A percentile compares a stretch with the other conserved stretches of the same genome.
phyloP scores from a whole-genome alignment of 148 eudicot genomes.

The Rhododendron ovatum region DNA sequence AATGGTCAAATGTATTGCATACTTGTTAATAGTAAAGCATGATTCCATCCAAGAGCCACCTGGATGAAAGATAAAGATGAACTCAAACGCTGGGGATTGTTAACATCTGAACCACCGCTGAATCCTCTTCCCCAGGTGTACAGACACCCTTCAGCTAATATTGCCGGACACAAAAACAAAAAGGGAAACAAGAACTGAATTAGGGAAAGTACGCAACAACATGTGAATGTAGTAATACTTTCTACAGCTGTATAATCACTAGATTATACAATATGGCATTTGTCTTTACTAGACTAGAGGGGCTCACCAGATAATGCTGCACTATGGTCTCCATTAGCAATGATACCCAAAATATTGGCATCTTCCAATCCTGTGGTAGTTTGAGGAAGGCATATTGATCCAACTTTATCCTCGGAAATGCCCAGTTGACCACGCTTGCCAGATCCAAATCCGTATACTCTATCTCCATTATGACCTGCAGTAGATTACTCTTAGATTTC shows the following conservation, averaged over 20 bases:
- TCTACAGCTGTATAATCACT: not conserved
- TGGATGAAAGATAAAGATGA: slow-evolving; percentile 42
- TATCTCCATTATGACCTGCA: slow-evolving; percentile 35
- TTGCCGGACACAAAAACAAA: not conserved
- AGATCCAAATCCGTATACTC: slow-evolving; percentile 77
- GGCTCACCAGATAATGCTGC: slow-evolving; percentile 70
- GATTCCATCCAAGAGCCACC: slow-evolving; percentile 91
- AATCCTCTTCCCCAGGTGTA: slow-evolving; percentile 92
- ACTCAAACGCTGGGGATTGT: slow-evolving; percentile 34
- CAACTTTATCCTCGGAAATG: slow-evolving; percentile 49
- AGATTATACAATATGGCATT: not conserved
- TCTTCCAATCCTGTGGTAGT: slow-evolving; percentile 45
- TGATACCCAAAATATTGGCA: slow-evolving; percentile 32
- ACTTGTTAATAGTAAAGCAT: slow-evolving; percentile 74
- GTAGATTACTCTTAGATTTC: slow-evolving; percentile 1
- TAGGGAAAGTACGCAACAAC: not conserved
- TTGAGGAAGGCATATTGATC: slow-evolving; percentile 48
- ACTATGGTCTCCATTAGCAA: slow-evolving; percentile 96
- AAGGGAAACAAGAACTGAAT: not conserved
- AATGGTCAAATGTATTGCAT: slow-evolving; percentile 5
- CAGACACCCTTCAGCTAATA: slow-evolving; percentile 58
- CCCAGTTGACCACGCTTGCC: slow-evolving; percentile 94
- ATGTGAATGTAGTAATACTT: not conserved
- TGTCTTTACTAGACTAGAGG: not conserved
- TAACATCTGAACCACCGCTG: slow-evolving; percentile 36